Percentiles rank a stretch among this genome's conserved stretches.
These are phyloP conservation scores for Eimeria maxima DNA, from an alignment of 169 alveolate genomes.

Conservation along the genomic window DNA sequence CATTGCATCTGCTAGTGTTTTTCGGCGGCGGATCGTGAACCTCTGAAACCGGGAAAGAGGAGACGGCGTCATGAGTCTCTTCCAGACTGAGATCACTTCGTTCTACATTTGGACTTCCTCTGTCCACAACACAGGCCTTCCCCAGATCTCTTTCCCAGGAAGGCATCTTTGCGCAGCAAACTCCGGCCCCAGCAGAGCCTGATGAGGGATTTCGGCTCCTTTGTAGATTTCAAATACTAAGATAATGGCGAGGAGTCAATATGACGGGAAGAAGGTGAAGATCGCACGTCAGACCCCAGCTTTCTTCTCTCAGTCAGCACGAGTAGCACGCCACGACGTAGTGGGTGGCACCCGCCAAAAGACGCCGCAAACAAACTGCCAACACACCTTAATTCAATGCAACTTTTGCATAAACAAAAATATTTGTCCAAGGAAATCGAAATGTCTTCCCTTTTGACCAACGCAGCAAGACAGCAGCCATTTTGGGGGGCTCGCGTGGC, in stretches of 20 bases:
- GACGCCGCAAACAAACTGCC: not conserved
- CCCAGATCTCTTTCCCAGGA: constrained; percentile 71
- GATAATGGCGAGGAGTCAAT: not conserved
- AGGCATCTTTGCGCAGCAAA: not conserved
- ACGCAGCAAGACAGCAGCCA: constrained; percentile 8
- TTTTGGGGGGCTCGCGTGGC: constrained; percentile 10
- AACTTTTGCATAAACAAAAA: not conserved
- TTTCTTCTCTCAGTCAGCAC: not conserved
- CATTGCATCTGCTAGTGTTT: constrained; percentile 79
- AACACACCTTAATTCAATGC: constrained; percentile 5
- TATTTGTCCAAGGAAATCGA: not conserved
- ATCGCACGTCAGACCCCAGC: not conserved
- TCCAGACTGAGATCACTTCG: constrained; percentile 46
- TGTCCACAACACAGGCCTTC: constrained; percentile 58
- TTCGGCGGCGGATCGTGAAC: constrained; percentile 76
- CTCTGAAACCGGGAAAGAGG: constrained; percentile 79
- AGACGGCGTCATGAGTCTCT: constrained; percentile 22
- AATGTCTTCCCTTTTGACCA: not conserved
- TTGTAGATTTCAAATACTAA: not conserved
- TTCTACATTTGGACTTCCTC: constrained; percentile 62
- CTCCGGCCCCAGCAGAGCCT: constrained; percentile 7
- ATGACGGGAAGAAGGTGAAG: not conserved
- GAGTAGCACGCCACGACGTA: not conserved
- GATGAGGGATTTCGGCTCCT: not conserved
- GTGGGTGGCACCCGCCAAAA: constrained; percentile 13